phyloP scores from a whole-genome alignment of 2,329 filamentous ascomycete species.

The Beauveria asiatica region DNA sequence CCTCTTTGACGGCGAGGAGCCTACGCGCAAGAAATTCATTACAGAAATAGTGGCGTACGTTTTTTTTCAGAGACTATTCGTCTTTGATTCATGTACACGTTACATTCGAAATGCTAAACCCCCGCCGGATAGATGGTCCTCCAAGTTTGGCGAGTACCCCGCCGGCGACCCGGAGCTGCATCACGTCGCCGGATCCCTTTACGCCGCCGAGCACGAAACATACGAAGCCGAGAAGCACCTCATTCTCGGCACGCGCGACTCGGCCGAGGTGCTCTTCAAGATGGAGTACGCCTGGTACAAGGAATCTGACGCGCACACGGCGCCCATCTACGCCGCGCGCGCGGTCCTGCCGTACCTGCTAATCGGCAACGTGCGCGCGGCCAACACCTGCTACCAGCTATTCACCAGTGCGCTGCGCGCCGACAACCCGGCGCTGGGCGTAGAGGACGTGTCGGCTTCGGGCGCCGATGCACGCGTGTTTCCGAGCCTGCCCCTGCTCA shows the following conservation, averaged over 20 bases:
- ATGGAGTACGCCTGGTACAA: conserved; percentile 94
- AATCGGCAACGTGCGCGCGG: conserved; percentile 80
- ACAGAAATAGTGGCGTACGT: conserved; percentile 69
- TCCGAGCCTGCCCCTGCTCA: conserved; percentile 85
- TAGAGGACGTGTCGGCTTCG: conserved; percentile 72
- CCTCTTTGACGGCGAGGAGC: conserved; percentile 74
- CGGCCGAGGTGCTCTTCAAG: conserved; percentile 66
- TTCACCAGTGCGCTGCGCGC: conserved; percentile 34
- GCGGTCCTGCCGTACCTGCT: conserved; percentile 87
- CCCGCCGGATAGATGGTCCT: conserved; percentile 62
- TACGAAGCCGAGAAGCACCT: conserved; percentile 93
- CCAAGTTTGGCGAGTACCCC: conserved; percentile 76
- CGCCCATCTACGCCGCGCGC: conserved; percentile 76
- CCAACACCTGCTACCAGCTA: conserved; percentile 70
- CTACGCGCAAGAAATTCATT: conserved; percentile 87
- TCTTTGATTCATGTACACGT: no score
- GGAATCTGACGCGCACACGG: conserved; percentile 79
- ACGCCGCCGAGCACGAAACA: conserved; percentile 84
- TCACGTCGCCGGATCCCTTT: conserved; percentile 79
- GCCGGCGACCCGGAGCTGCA: conserved; percentile 91
- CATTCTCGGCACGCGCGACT: conserved; percentile 80
- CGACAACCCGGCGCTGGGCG: conserved; percentile 47
- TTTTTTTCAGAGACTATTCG: neutral
- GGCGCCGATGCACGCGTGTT: conserved; percentile 64
- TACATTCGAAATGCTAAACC: neutral